These are phyloP conservation scores for Ligustrum vulgare DNA, from an alignment of 257 asterid genomes.

Conservation along the genomic window DNA sequence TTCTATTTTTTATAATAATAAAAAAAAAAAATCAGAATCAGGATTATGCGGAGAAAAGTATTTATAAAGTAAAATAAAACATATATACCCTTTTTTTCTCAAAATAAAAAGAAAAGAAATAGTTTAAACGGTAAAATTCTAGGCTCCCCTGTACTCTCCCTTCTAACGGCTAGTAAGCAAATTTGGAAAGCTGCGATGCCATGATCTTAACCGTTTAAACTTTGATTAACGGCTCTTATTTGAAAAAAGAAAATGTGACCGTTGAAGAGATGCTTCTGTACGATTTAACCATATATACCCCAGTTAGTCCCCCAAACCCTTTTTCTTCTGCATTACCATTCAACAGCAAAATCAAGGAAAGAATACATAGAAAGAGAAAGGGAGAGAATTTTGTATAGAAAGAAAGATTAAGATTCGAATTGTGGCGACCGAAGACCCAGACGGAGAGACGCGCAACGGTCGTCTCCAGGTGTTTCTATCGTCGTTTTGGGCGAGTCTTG, in stretches of 20 bases:
- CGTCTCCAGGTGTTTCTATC: conserved; percentile 72
- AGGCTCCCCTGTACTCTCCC: conserved; percentile 10
- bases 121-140: conserved; percentile 28
- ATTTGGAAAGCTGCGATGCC: background rate
- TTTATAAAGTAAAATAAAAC: no score
- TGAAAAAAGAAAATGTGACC: conserved; percentile 42
- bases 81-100: background rate
- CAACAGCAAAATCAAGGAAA: background rate
- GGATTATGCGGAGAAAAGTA: no score
- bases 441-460: conserved; percentile 46
- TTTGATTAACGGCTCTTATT: conserved; percentile 25
- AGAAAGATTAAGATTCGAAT: conserved; percentile 18
- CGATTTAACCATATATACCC: conserved; percentile 17
- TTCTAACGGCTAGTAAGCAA: conserved; percentile 48
- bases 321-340: conserved; percentile 6
- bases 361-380: background rate
- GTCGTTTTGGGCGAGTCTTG: conserved; percentile 62
- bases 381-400: background rate
- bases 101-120: background rate
- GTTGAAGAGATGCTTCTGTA: conserved; percentile 32
- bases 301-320: background rate
- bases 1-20: no score
- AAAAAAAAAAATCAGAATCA: no score
- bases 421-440: conserved; percentile 61
- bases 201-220: conserved; percentile 32